phyloP scores from a whole-genome alignment of 306 rosid species.

The Lathyrus sativus region DNA sequence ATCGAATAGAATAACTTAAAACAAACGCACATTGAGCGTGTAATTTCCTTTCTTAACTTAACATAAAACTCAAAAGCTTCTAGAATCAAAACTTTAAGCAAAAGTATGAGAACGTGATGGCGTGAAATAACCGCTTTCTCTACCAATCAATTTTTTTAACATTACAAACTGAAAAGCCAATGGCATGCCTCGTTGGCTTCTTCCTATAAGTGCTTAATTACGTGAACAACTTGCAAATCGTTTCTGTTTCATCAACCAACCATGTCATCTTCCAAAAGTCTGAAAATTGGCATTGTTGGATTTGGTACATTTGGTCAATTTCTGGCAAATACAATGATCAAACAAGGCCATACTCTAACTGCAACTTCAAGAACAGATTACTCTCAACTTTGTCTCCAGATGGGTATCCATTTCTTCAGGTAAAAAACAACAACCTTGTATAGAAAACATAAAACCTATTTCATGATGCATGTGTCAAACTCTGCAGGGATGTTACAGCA shows the following conservation, averaged over 20 bases:
- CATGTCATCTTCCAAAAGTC: conserved; percentile 34
- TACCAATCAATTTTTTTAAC: not conserved
- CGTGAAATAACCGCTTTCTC: conserved; percentile 5
- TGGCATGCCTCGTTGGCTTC: not conserved
- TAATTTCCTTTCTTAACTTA: not conserved
- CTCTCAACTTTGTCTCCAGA: conserved; percentile 46
- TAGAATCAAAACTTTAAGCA: not conserved
- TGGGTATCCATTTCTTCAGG: conserved; percentile 63
- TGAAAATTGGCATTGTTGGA: conserved; percentile 67
- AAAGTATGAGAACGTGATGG: not conserved
- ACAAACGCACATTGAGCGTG: too few relatives aligned
- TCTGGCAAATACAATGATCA: conserved; percentile 54
- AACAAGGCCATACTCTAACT: conserved; percentile 54
- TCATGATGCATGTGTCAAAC: conserved; percentile 15
- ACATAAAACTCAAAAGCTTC: not conserved
- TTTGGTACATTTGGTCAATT: conserved; percentile 67
- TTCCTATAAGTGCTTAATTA: not conserved
- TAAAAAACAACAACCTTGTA: conserved; percentile 16
- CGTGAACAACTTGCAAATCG: not conserved
- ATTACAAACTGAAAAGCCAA: not conserved
- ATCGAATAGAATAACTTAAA: too few relatives aligned
- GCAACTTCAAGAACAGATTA: conserved; percentile 64
- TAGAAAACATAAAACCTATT: not conserved
- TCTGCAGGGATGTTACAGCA: conserved; percentile 35
- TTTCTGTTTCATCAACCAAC: not conserved